Evolutionary conservation across 106 monocot species (phyloP).

Genomic region (Posidonia australis): DNA sequence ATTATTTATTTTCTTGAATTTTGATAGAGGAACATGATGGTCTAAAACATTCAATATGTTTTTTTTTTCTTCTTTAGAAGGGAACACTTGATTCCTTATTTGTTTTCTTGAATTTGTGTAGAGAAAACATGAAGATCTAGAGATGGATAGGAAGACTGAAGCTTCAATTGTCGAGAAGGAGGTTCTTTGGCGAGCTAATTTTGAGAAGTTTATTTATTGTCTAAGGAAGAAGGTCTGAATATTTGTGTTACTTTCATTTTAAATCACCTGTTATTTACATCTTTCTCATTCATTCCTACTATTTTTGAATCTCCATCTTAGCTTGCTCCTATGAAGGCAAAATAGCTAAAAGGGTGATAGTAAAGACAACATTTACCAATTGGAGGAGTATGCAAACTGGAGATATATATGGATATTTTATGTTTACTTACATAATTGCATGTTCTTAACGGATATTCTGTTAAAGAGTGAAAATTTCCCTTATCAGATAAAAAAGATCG

Average conservation of each 20-base stretch:
- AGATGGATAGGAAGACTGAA: slow-evolving; percentile 48
- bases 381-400: too few species aligned
- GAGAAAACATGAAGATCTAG: slow-evolving; percentile 52
- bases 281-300: background rate
- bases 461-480: too few species aligned
- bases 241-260: background rate
- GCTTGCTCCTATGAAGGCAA: background rate
- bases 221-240: slow-evolving; percentile 68
- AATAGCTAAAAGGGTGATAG: too few species aligned
- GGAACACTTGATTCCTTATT: background rate
- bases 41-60: background rate
- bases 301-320: background rate
- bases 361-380: too few species aligned
- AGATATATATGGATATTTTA: too few species aligned
- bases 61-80: background rate
- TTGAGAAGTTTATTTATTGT: slow-evolving; percentile 64
- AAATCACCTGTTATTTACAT: background rate
- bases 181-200: slow-evolving; percentile 89
- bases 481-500: too few species aligned
- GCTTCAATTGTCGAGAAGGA: slow-evolving; percentile 61
- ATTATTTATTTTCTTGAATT: too few species aligned
- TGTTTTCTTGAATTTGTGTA: slow-evolving; percentile 13
- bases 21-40: too few species aligned
- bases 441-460: too few species aligned
- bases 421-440: too few species aligned